Base-by-base conservation (phyloP, 768 basidiomycete species). In the Zangia roseola region DNA sequence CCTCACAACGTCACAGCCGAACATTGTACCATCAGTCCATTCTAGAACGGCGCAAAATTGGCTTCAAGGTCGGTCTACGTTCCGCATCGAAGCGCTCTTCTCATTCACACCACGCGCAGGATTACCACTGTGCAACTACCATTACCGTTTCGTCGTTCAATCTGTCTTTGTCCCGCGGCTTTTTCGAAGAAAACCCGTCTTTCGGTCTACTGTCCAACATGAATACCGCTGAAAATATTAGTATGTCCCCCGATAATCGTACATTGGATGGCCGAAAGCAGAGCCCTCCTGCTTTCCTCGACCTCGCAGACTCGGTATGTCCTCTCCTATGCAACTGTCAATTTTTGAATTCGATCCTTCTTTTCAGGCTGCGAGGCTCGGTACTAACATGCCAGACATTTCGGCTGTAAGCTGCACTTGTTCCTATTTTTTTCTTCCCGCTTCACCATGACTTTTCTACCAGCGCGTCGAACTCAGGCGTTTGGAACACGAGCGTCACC, bases 401-500 rank as follows among this genome's bases (percentile, higher is more conserved):
- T 83, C 88, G 54, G 88, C 86, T 68, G 88, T 92, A 65, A 67
- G 90, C 81, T 16, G 47, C 54, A 16, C 40, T 17, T 37, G 31
- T 31, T 6, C 6, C 31, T 10, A 3, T n/a, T n/a, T n/a, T n/a
- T n/a, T n/a, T n/a, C n/a, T n/a, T n/a, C n/a, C 47, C 3, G n/a
- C 44, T 53, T 58, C 40, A 49, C 42, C 31, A 38, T 10, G 47
- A 19, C 51, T 53, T 45, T 26, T 47, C 38, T 6, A 37, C 37
- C 70, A 91, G 88, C 88, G 90, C 60, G 86, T 93, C 53, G 91
- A 94, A 66, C 76, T 92, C 63, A 97, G 94, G 68, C 88, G 93
- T 58, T 72, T 89, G 55, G 71, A 69, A 49, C 92, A 97, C 64
- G 93, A 97, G 70, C 84, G 90, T 43, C 91, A 94, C 70, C 91